Evolutionary conservation across 2,329 filamentous ascomycete genomes (phyloP), one percentile per base, ranked within the genome.

Genomic region (Decorospora gaudefroyi): DNA sequence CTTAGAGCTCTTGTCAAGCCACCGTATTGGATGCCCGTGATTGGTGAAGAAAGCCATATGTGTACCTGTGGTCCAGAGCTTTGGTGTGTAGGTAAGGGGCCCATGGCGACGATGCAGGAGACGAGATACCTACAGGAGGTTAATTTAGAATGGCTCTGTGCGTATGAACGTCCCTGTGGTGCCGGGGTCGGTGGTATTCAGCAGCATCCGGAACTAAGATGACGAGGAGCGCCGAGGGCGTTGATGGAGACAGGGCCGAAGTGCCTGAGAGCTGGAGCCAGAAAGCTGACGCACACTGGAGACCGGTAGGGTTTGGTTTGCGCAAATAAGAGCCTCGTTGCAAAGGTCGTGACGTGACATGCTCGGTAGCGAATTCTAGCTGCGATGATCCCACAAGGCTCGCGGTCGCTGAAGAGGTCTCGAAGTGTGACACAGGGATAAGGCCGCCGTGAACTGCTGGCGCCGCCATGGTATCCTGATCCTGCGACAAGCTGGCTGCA

Each of bases 401-500:
- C 21, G 34, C 30, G 30, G 41, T 41, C 44, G 40, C 42, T 41
- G 50, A 42, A 46, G 47, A 33, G 36, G 35, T 21, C 21, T 36
- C 21, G 27, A 40, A 26, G 46, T 19, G 31, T 41, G 42, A 22
- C 12, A 40, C 61, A 65, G 53, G 64, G 62, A 57, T 62, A 29
- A 39, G 42, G 46, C 46, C 39, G 51, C 51, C 44, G 43, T 34
- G 45, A 46, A 49, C 35, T 53, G 49, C 49, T 53, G 47, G 48
- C 49, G 55, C 49, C 48, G 54, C 49, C 54, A 55, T 53, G 43
- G 45, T 39, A 46, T 46, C 37, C 43, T 42, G 33, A n/a, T 51
- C 41, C 64, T 67, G 63, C 62, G 61, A 65, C 62, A 54, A 60
- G 51, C 54, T 56, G 57, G 57, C 62, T 55, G 56, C 59, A 43